Conservation (phyloP, 805 yeast species). For the Suhomyces prunicola region DNA sequence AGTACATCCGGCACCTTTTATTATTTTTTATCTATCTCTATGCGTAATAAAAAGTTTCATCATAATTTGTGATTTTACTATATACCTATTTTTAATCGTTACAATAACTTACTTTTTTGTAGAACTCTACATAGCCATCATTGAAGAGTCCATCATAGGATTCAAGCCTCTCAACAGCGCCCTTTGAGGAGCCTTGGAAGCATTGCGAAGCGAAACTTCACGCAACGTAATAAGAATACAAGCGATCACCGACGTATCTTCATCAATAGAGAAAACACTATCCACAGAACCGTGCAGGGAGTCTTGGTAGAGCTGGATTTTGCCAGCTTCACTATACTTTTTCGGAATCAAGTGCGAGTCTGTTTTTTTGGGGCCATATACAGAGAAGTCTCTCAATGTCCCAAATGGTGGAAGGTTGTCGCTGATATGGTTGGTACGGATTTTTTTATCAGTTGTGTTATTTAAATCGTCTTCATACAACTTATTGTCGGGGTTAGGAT, state of each 20-base stretch:
- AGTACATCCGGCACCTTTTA: no score
- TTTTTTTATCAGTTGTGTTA: neutral
- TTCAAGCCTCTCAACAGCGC: neutral
- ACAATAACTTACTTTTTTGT: neutral
- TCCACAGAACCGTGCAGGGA: slow-evolving; percentile 5
- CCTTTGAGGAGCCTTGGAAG: slow-evolving; percentile 13
- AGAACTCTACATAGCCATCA: neutral
- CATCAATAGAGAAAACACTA: slow-evolving; percentile 31
- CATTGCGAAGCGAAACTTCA: slow-evolving; percentile 25
- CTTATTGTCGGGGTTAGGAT: slow-evolving; percentile 23
- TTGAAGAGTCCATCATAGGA: neutral
- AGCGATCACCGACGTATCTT: slow-evolving; percentile 30
- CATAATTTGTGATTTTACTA: no score
- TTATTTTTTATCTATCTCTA: no score
- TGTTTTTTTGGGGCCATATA: slow-evolving; percentile 13
- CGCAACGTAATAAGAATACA: slow-evolving; percentile 31
- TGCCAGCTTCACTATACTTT: slow-evolving; percentile 33
- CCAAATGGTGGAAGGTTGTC: slow-evolving; percentile 40
- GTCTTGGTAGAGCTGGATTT: slow-evolving; percentile 35
- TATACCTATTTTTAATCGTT: no score
- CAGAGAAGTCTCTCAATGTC: slow-evolving; percentile 25
- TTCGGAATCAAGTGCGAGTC: slow-evolving; percentile 23
- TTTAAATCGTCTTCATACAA: neutral
- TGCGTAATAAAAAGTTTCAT: no score
- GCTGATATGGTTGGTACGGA: slow-evolving; percentile 18